These are phyloP conservation scores for Hippophae tibetana DNA, from an alignment of 306 rosid genomes.

Conservation along the genomic window DNA sequence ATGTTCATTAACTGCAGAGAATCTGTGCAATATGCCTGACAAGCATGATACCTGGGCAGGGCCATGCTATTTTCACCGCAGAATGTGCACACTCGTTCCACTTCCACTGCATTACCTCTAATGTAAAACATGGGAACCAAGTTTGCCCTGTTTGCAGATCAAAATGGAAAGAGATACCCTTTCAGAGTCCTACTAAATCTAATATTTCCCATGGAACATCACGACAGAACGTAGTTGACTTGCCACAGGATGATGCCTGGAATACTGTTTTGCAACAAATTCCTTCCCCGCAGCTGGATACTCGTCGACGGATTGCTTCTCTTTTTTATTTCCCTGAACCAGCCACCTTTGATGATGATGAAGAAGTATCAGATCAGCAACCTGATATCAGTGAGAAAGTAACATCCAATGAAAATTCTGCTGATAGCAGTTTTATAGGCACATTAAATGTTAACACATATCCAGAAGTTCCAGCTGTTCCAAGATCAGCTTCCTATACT, in stretches of 20 bases:
- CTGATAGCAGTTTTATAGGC: conserved; percentile 20
- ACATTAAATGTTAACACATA: conserved; percentile 53
- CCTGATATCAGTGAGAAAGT: conserved; percentile 16
- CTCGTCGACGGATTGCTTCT: conserved; percentile 31
- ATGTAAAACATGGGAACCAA: conserved; percentile 81
- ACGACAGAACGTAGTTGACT: conserved; percentile 31
- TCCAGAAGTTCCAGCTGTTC: conserved; percentile 73
- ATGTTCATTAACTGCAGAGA: conserved; percentile 36
- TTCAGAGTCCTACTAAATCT: conserved; percentile 34
- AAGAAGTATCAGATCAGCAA: conserved; percentile 39
- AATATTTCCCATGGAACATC: conserved; percentile 32
- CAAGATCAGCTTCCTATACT: conserved; percentile 43
- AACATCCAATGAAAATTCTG: conserved; percentile 16
- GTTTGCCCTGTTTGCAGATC: conserved; percentile 90
- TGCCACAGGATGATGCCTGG: conserved; percentile 47
- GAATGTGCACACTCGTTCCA: conserved; percentile 96
- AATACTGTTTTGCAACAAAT: conserved; percentile 29
- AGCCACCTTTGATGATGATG: conserved; percentile 67
- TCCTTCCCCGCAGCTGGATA: conserved; percentile 40
- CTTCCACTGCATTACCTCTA: conserved; percentile 85
- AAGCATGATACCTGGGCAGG: conserved; percentile 64
- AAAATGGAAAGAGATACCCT: conserved; percentile 92
- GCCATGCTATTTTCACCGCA: conserved; percentile 93
- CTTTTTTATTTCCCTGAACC: conserved; percentile 49
- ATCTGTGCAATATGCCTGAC: conserved; percentile 83